Base-by-base conservation (phyloP, 2,329 filamentous ascomycete species). In the Aschersonia sp. region DNA sequence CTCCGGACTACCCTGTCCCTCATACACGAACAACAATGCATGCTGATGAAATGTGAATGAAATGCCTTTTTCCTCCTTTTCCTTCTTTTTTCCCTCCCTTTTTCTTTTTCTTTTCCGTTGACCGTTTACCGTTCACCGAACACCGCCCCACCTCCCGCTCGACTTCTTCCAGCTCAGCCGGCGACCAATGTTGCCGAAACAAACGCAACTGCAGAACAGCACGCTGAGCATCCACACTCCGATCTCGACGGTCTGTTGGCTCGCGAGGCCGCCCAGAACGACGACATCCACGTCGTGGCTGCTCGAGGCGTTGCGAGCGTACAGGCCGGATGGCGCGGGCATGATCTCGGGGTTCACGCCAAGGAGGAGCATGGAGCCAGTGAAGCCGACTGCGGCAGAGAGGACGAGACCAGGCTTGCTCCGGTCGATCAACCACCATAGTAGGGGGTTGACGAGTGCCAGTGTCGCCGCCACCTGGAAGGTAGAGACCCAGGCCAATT, bases 381-480 rank as follows among this genome's bases (percentile, higher is more conserved):
- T 68, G 30, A 91, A 61, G 1, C 87, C 85, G 9, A 95, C 82
- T 2, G 78, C 68, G 10, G 82, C 73, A 0, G 87, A 89, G 48
- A 96, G 75, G 35, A 92, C 68, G 55, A 97, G 84, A 4, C 92
- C 92, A 0, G 89, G 77, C 55, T 80, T 82, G 44, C 88, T 92
- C 46, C 91, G 85, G 66, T 98, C 92, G 59, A 98, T 85, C 30
- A 97, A 73, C 66, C 94, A 98, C 92, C 92, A 98, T 20, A 98
- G 71, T 7, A 92, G 84, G 1, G 92, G 91, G 61, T 97, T 97
- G 28, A 85, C 87, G 51, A 97, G 78, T 29, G 89, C 86, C 45
- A 98, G 80, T 1, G 89, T 92, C 30, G 94, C 66, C 1, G 89
- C 94, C 28, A 94, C 81, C 65, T 98, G 92, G n/a, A 95, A 78